Percentiles rank a stretch among this genome's conserved stretches.
Conservation (phyloP, 2,329 filamentous ascomycete species). For the Boeremia lycopersici region DNA sequence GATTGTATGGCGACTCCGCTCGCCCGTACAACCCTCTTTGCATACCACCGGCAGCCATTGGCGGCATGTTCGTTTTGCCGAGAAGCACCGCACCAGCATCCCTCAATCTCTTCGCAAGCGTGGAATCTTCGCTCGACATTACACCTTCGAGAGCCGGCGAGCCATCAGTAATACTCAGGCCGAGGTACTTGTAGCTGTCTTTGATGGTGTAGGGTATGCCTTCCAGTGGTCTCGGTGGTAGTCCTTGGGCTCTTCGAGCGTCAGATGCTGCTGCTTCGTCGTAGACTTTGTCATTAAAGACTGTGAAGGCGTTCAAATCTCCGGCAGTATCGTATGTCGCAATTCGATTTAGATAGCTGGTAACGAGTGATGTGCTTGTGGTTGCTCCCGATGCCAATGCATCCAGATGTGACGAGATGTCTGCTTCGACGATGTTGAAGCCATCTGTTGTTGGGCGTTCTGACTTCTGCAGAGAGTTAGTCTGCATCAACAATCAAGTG, state of each 20-base stretch:
- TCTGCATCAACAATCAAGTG: too few species aligned
- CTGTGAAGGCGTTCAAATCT: conserved; percentile 55
- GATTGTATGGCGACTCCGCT: conserved; percentile 63
- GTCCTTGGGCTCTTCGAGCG: conserved; percentile 49
- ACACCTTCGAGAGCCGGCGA: conserved; percentile 61
- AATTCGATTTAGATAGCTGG: conserved; percentile 56
- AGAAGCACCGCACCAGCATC: conserved; percentile 59
- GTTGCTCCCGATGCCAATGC: conserved; percentile 50
- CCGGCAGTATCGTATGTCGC: conserved; percentile 53
- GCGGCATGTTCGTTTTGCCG: conserved; percentile 65
- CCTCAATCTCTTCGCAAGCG: conserved; percentile 55
- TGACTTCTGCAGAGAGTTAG: not conserved
- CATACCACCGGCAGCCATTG: conserved; percentile 65
- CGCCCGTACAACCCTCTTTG: conserved; percentile 63
- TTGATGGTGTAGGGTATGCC: conserved; percentile 65
- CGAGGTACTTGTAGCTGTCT: conserved; percentile 61
- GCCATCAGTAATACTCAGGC: conserved; percentile 60
- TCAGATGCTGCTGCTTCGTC: conserved; percentile 57
- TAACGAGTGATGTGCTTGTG: conserved; percentile 55
- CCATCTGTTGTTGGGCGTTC: not conserved
- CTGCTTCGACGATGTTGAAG: conserved; percentile 55
- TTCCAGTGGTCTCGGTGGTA: conserved; percentile 52
- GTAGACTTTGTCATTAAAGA: conserved; percentile 55
- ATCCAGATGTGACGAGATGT: conserved; percentile 52
- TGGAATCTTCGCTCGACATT: conserved; percentile 59